phyloP scores from a whole-genome alignment of 441 rosid genomes.

The Raphanus hybrid region DNA sequence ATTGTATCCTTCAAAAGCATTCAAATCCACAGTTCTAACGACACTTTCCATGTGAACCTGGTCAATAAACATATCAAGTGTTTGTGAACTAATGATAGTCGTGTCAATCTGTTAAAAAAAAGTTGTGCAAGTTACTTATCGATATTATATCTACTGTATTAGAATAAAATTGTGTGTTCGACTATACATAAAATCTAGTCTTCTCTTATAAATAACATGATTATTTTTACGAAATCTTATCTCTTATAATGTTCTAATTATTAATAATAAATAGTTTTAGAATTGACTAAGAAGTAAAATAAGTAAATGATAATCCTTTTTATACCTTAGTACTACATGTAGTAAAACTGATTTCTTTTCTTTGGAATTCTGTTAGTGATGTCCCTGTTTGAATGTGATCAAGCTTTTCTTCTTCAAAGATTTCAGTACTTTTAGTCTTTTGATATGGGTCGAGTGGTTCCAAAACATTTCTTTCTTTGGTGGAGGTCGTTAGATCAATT shows the following conservation, averaged over 20 bases:
- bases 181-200: background rate
- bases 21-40: background rate
- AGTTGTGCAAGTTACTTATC: background rate
- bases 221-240: background rate
- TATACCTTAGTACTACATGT: background rate
- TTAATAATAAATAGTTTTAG: background rate
- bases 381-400: background rate
- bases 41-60: background rate
- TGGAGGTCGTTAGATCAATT: background rate
- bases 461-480: background rate
- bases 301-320: background rate
- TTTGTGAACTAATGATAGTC: background rate
- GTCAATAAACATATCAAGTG: background rate
- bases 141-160: background rate
- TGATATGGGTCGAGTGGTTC: background rate
- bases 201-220: background rate
- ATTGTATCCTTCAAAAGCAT: background rate
- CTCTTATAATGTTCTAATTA: background rate
- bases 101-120: background rate
- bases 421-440: background rate
- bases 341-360: background rate
- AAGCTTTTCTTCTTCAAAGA: background rate
- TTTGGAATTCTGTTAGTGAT: background rate
- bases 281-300: background rate
- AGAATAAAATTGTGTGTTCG: background rate